These are phyloP conservation scores for Cardamine occulta DNA, from an alignment of 345 rosid genomes.

Conservation along the genomic window DNA sequence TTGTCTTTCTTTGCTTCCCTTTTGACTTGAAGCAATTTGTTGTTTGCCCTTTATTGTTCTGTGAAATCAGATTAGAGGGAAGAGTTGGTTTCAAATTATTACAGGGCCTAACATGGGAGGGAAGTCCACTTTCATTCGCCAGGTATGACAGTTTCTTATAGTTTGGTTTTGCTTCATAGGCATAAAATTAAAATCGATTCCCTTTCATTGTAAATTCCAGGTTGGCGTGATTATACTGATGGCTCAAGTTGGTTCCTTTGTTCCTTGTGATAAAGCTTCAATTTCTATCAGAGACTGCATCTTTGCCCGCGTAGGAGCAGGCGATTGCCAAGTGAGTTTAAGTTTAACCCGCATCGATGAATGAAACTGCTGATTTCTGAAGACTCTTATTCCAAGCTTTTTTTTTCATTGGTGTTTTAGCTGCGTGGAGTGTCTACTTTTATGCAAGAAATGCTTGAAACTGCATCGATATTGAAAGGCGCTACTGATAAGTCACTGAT, in stretches of 20 bases:
- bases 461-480: conserved; percentile 95
- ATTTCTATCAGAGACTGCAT: conserved; percentile 95
- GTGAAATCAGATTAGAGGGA: conserved; percentile 68
- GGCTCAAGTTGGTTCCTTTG: conserved; percentile 98
- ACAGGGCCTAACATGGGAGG: conserved; percentile 99
- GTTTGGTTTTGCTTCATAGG: conserved; percentile 1
- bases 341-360: neutral
- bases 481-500: conserved; percentile 86
- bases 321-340: conserved; percentile 95
- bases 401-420: conserved; percentile 45
- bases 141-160: conserved; percentile 51
- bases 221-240: conserved; percentile 91
- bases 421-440: conserved; percentile 96
- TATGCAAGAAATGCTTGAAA: conserved; percentile 99
- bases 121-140: conserved; percentile 96
- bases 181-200: neutral
- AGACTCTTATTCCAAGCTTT: neutral
- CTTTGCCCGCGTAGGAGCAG: conserved; percentile 98
- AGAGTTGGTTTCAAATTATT: conserved; percentile 97
- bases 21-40: conserved; percentile 25
- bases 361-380: conserved; percentile 15
- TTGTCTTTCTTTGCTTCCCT: conserved; percentile 33
- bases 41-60: conserved; percentile 36
- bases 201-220: conserved; percentile 45
- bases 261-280: conserved; percentile 92